Conservation (phyloP, 129 eudicot species). For the Escallonia rubra region DNA sequence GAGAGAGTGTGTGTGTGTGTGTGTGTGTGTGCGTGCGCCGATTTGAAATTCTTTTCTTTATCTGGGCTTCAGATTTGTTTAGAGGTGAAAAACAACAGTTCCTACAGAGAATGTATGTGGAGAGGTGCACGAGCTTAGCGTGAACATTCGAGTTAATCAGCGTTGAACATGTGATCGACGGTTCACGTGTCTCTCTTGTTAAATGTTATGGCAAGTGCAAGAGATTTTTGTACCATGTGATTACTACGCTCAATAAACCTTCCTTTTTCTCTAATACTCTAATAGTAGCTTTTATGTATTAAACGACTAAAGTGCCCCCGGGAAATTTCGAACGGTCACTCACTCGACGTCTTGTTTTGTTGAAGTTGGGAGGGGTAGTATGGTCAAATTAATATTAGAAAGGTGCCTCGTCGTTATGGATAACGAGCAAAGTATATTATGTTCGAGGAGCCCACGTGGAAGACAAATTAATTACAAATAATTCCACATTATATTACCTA, state of each 20-base stretch:
- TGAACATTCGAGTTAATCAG: not conserved
- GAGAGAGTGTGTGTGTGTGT: slow-evolving; percentile 11
- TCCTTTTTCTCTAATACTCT: too few species aligned
- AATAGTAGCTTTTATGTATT: too few species aligned
- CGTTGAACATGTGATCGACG: not conserved
- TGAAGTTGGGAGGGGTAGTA: too few species aligned
- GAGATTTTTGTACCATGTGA: not conserved
- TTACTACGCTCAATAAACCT: too few species aligned
- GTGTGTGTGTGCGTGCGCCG: not conserved
- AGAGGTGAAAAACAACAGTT: not conserved
- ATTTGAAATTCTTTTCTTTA: not conserved
- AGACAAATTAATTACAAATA: too few species aligned
- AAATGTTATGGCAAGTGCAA: not conserved
- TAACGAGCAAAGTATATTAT: slow-evolving; percentile 4
- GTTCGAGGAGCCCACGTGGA: too few species aligned
- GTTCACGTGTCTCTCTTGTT: not conserved
- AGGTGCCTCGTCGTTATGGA: not conserved
- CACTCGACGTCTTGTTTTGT: too few species aligned
- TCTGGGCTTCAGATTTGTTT: not conserved
- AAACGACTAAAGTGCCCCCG: too few species aligned
- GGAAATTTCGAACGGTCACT: too few species aligned
- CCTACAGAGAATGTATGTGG: not conserved
- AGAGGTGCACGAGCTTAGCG: not conserved
- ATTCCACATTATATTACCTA: too few species aligned
- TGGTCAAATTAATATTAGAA: not conserved